Conservation (phyloP, 441 rosid genomes). For the Adansonia gregorii region DNA sequence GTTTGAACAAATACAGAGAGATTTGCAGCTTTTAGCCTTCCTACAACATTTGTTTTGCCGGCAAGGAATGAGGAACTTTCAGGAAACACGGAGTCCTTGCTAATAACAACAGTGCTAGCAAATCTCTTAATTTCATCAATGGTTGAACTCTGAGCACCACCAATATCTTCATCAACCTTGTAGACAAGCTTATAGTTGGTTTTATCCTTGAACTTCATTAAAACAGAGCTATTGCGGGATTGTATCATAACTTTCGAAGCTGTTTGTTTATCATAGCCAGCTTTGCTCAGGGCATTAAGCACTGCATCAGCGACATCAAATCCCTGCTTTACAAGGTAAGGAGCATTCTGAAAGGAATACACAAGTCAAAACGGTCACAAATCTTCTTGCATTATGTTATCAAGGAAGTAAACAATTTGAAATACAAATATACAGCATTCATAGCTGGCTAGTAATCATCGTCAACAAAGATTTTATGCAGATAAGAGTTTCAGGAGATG, state of each 20-base stretch:
- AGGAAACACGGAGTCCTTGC: constrained; percentile 44
- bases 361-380: constrained; percentile 1
- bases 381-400: background rate
- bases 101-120: constrained; percentile 45
- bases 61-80: constrained; percentile 15
- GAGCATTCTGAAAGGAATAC: constrained; percentile 48
- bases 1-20: constrained; percentile 48
- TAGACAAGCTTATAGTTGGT: constrained; percentile 43
- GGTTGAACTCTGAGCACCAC: constrained; percentile 40
- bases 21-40: constrained; percentile 39
- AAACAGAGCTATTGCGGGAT: constrained; percentile 54
- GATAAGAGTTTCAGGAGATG: background rate
- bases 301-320: constrained; percentile 47
- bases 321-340: constrained; percentile 45
- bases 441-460: background rate
- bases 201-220: constrained; percentile 44
- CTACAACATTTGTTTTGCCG: constrained; percentile 28
- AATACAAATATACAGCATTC: constrained; percentile 10
- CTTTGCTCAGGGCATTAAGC: constrained; percentile 42
- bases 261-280: constrained; percentile 33
- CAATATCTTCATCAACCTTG: constrained; percentile 42
- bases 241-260: constrained; percentile 43
- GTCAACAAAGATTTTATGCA: background rate
- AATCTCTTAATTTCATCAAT: constrained; percentile 52
- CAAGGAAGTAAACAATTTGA: background rate